Evolutionary conservation across 228 moss, liverwort and hornwort species (phyloP), one percentile per base, ranked within the genome.

Genomic region (Sphagnum fallax): DNA sequence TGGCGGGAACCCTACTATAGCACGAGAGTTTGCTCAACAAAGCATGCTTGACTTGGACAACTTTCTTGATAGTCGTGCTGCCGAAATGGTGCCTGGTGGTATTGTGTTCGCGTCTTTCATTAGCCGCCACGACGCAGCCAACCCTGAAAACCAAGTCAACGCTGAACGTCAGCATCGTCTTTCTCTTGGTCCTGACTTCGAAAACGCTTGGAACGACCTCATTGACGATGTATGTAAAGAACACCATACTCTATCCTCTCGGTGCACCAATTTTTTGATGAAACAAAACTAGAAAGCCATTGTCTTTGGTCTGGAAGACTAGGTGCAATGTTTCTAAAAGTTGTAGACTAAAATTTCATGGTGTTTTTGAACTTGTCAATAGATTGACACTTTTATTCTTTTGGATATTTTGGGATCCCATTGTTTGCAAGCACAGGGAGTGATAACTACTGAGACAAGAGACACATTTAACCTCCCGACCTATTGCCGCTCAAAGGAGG

Each of bases 101-200:
- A 79, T 83, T 6, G 18, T 77, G 13, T 71, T 69, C 6, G 72
- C 72, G 16, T 83, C 63, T 67, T 15, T 74, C 4, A 63, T 74
- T 0, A 77, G 83, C 2, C 58, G 74, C 48, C 18, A 66, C 6
- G 79, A 83, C 66, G 71, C 76, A 48, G 71, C 48, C 4, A 74
- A 83, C 69, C 76, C 74, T 64, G 74, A 79, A 10, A 83, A 79
- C 61, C 83, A 83, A 61, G 77, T 76, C 49, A 79, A 74, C 3
- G 76, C 74, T 6, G 83, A 79, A 48, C 67, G 76, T 0, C 76
- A 71, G 4, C 74, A 74, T 63, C 76, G 79, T 50, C 79, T 76
- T 64, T 32, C 74, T 6, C 52, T 67, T 16, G 79, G 83, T 14
- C 51, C 71, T 4, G 83, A 83, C 60, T 79, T 79, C 15, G 83